phyloP scores from a whole-genome alignment of 2,329 filamentous ascomycete species.

The Trichoderma sp. region DNA sequence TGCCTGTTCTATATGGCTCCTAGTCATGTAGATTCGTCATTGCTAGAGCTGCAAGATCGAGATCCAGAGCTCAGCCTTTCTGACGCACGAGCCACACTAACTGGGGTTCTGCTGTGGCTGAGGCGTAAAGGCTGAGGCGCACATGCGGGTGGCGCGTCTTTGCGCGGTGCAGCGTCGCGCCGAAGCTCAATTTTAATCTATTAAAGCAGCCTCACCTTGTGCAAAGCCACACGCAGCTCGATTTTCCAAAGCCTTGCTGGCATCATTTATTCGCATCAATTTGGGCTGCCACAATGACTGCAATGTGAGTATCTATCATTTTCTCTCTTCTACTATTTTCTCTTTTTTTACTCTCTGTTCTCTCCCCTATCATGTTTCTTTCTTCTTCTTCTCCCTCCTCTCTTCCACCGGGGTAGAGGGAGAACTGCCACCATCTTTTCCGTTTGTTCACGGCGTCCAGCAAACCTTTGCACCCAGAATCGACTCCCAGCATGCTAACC shows the following conservation, averaged over 20 bases:
- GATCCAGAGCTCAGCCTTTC: neutral
- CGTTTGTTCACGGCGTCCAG: neutral
- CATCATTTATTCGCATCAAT: neutral
- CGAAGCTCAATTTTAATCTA: slow-evolving; percentile 19
- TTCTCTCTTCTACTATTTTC: neutral
- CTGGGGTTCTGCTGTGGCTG: neutral
- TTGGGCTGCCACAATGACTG: slow-evolving; percentile 33
- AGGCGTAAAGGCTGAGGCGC: neutral
- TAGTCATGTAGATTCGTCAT: too few species aligned
- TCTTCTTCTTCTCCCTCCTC: neutral
- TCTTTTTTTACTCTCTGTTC: neutral
- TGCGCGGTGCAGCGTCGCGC: slow-evolving; percentile 18
- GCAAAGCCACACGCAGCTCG: neutral
- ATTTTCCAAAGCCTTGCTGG: neutral
- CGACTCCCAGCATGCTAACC: neutral
- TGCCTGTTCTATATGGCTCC: neutral
- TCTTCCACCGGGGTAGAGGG: neutral
- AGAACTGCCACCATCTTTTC: neutral
- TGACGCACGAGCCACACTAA: slow-evolving; percentile 4
- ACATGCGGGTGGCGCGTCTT: slow-evolving; percentile 19
- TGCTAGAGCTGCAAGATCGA: neutral
- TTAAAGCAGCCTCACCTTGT: slow-evolving; percentile 11
- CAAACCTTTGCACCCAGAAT: neutral
- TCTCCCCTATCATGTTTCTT: neutral
- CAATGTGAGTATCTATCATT: slow-evolving; percentile 34